Conservation (phyloP, 768 basidiomycete genomes). For the Pleurotus tuber-regium region DNA sequence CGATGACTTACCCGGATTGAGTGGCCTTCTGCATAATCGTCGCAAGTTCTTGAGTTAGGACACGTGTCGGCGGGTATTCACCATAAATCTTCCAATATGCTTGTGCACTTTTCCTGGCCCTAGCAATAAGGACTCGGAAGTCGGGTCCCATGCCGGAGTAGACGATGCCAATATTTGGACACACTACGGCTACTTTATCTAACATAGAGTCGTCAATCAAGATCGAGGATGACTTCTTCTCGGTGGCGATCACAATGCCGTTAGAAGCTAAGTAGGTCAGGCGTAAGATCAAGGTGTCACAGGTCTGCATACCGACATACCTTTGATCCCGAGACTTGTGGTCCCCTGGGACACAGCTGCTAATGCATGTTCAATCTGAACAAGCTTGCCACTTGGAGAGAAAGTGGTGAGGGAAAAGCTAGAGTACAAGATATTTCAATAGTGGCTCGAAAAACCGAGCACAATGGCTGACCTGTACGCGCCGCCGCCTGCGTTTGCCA, state of each 20-base stretch:
- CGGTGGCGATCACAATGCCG: conserved; percentile 98
- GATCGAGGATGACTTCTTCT: conserved; percentile 98
- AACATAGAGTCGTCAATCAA: conserved; percentile 97
- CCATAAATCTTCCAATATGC: conserved; percentile 99
- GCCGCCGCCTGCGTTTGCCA: conserved; percentile 82
- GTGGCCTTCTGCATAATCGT: conserved; percentile 99
- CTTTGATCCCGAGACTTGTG: conserved; percentile 98
- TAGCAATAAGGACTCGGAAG: conserved; percentile 90
- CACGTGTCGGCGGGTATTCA: conserved; percentile 95
- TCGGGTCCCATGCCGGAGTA: conserved; percentile 99
- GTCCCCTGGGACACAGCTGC: conserved; percentile 95
- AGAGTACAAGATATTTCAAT: too few relatives aligned
- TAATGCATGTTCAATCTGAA: conserved; percentile 99
- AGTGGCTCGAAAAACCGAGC: too few relatives aligned
- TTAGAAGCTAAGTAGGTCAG: conserved; percentile 72
- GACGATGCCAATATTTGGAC: conserved; percentile 98
- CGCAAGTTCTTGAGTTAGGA: conserved; percentile 95
- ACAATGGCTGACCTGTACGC: conserved; percentile 59
- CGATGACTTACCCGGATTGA: conserved; percentile 80
- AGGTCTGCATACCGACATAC: conserved; percentile 38
- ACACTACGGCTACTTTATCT: conserved; percentile 95
- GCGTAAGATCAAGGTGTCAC: conserved; percentile 16
- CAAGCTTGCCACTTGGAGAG: conserved; percentile 97
- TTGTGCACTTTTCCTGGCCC: conserved; percentile 96
- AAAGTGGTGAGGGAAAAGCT: conserved; percentile 99